Base-by-base conservation (phyloP, 2,329 filamentous ascomycete genomes). In the Pseudogymnoascus sp. region DNA sequence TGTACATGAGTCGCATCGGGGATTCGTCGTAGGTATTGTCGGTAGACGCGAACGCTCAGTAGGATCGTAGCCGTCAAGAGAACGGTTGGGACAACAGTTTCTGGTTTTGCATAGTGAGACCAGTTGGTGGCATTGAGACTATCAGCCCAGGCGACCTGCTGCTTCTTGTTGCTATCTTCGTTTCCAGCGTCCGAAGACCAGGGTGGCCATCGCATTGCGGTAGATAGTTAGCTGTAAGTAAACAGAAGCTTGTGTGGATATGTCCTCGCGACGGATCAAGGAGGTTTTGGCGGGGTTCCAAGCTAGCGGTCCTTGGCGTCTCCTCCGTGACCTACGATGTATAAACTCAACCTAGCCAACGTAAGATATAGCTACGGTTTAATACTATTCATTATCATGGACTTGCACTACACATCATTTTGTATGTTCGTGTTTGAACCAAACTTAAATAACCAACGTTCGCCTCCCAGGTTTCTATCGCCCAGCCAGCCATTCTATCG, bases 11-110 rank as follows among this genome's bases (percentile, higher is more conserved):
- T 79, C 36, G 90, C 84, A 61, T 85, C 87, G 3, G 92, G 92
- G 62, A 97, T 90, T 60, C 94, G 89, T 36, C 91, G 88, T 58
- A 99, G 78, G 71, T 92, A 94, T 62, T 81, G 87, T 68, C 82
- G 84, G 75, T 92, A 92, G 54, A 92, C 70, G 61, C 79, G 79
- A 57, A 84, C 69, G 26, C 78, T 76, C 17, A 77, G 74, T 33
- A 87, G 72, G 1, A 83, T 81, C 1, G 82, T 78, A 11, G 77
- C 77, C 26, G 84, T 84, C 44, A 84, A 78, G 13, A 84, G 71
- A 33, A 82, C 67, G 2, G 82, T 81, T 24, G 79, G 78, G 58
- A 82, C 73, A 72, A 84, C 76, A 64, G 78, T 82, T 65, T 76
- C 74, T 5, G 82, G 81, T 64, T 83, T 79, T 59, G 75, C 78